Conservation (phyloP, 805 yeast genomes). For the Candida quercuum region DNA sequence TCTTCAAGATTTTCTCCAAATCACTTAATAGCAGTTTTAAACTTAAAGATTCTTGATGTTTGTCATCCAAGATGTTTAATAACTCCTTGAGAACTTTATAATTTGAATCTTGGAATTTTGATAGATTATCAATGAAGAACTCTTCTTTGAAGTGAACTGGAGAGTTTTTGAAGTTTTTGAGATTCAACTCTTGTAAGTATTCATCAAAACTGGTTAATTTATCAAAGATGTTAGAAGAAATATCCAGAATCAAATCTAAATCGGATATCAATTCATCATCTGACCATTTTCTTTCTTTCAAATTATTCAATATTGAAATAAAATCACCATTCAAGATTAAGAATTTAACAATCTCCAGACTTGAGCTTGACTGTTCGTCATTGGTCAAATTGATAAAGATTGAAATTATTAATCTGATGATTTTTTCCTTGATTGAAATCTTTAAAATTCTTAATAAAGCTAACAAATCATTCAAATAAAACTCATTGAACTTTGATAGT, state of each 20-base stretch:
- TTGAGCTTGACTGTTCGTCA: conserved; percentile 27
- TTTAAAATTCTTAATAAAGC: conserved; percentile 51
- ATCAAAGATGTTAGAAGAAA: conserved; percentile 67
- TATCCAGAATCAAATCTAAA: conserved; percentile 49
- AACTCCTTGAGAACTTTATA: conserved; percentile 68
- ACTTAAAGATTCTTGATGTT: conserved; percentile 26
- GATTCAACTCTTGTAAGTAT: conserved; percentile 76
- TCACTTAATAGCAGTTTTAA: conserved; percentile 67
- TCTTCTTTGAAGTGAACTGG: conserved; percentile 88
- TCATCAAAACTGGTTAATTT: conserved; percentile 90
- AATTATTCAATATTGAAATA: conserved; percentile 55
- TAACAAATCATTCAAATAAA: conserved; percentile 43
- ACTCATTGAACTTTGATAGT: conserved; percentile 48
- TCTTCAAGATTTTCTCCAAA: conserved; percentile 53
- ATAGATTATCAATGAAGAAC: conserved; percentile 84
- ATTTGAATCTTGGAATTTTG: conserved; percentile 68
- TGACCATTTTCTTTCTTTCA: conserved; percentile 87
- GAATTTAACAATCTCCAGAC: conserved; percentile 53
- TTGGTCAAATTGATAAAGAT: conserved; percentile 58
- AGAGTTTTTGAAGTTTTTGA: conserved; percentile 76
- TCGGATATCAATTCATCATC: conserved; percentile 86
- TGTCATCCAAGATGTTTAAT: conserved; percentile 43
- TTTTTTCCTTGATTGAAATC: conserved; percentile 86
- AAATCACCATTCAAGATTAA: conserved; percentile 73
- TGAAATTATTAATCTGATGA: conserved; percentile 78